Evolutionary conservation across 306 rosid genomes (phyloP).

Genomic region (Cicer arietinum): DNA sequence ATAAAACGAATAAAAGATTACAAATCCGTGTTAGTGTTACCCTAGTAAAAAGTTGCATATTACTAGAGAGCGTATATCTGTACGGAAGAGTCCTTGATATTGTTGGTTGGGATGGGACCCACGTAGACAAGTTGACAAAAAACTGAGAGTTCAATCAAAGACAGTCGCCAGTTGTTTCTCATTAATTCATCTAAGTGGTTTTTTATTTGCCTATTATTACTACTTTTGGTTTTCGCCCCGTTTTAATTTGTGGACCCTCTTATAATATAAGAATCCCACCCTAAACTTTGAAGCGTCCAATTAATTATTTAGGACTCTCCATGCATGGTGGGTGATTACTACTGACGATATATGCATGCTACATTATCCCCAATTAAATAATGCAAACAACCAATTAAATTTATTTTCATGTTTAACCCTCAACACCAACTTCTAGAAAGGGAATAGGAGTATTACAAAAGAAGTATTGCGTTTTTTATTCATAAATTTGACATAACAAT

Average conservation of each 20-base stretch:
- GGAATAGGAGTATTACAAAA: too few relatives aligned
- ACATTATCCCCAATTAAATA: not conserved
- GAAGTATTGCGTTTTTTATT: too few relatives aligned
- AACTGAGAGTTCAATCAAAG: not conserved
- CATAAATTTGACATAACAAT: too few relatives aligned
- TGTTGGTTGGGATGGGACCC: constrained; percentile 4
- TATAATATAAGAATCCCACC: not conserved
- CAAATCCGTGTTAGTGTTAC: not conserved
- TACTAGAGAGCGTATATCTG: not conserved
- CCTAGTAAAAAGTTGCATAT: not conserved
- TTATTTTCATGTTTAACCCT: not conserved
- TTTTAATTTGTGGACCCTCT: constrained; percentile 16
- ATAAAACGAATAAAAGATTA: not conserved
- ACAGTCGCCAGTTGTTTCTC: constrained; percentile 4
- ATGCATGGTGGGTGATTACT: not conserved
- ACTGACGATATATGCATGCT: not conserved
- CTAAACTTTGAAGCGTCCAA: not conserved
- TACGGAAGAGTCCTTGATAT: constrained; percentile 19
- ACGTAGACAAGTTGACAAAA: not conserved
- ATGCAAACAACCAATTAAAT: not conserved
- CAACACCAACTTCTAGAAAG: too few relatives aligned
- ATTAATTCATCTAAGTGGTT: not conserved
- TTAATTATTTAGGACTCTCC: not conserved
- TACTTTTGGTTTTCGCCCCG: not conserved
- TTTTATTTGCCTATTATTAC: not conserved